Conservation (phyloP, 768 basidiomycete species). For the Boletus reticuloceps region DNA sequence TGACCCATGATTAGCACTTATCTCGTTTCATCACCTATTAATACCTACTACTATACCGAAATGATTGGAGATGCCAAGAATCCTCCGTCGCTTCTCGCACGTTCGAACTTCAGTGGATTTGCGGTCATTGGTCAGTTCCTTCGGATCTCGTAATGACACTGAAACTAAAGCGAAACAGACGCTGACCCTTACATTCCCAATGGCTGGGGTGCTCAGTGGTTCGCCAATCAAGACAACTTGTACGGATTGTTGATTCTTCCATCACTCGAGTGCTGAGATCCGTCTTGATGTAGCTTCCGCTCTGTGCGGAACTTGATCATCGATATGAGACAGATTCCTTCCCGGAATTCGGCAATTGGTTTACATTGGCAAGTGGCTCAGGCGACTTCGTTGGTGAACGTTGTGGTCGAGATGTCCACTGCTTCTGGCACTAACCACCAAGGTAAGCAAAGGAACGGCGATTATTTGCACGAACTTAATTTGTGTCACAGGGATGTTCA, state of each 20-base stretch:
- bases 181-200: conserved; percentile 68
- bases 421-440: conserved; percentile 59
- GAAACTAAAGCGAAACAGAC: conserved; percentile 38
- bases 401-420: conserved; percentile 70
- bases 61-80: conserved; percentile 71
- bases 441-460: conserved; percentile 39
- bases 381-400: conserved; percentile 69
- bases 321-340: conserved; percentile 57
- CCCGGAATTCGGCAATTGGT: conserved; percentile 55
- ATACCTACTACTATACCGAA: conserved; percentile 74
- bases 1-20: conserved; percentile 49
- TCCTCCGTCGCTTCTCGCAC: conserved; percentile 66
- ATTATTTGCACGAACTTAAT: neutral
- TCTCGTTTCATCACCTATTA: conserved; percentile 60
- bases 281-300: conserved; percentile 46
- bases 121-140: conserved; percentile 63
- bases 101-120: conserved; percentile 57
- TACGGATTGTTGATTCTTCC: neutral
- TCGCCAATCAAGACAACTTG: conserved; percentile 25
- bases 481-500: conserved; percentile 47
- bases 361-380: conserved; percentile 85
- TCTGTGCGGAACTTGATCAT: conserved; percentile 75
- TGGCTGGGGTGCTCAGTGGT: conserved; percentile 36
- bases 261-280: neutral
- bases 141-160: neutral